A percentile compares a stretch with the other conserved stretches of the same genome.
Evolutionary conservation across 2,329 filamentous ascomycete species (phyloP).

Genomic region (Sphaerulina populicola): DNA sequence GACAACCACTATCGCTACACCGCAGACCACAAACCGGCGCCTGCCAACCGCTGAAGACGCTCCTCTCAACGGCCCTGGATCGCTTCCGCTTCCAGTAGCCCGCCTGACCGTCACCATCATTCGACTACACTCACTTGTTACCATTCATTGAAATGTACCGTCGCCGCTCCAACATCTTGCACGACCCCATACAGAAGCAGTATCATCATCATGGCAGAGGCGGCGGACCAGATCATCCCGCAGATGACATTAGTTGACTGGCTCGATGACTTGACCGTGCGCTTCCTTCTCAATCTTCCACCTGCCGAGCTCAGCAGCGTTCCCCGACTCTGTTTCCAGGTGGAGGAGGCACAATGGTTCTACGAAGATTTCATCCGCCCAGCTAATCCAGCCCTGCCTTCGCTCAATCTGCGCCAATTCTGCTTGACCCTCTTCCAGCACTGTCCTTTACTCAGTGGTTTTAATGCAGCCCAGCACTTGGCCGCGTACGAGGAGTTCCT

Average conservation of each 20-base stretch:
- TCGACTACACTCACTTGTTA: not conserved
- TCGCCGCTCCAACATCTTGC: conserved; percentile 23
- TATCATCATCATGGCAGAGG: conserved; percentile 59
- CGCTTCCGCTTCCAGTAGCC: not conserved
- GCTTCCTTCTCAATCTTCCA: conserved; percentile 96
- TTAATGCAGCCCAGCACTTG: conserved; percentile 67
- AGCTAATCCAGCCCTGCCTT: conserved; percentile 64
- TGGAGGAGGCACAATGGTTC: conserved; percentile 99
- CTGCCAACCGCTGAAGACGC: conserved; percentile 1
- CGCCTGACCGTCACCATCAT: not conserved
- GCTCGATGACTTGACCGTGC: conserved; percentile 95
- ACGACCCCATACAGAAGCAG: conserved; percentile 38
- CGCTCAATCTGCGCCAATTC: conserved; percentile 75
- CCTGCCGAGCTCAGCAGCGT: conserved; percentile 82
- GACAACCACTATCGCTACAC: conserved; percentile 2
- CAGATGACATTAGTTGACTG: conserved; percentile 88
- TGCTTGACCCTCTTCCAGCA: conserved; percentile 87
- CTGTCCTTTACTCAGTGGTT: conserved; percentile 77
- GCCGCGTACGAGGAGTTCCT: conserved; percentile 86
- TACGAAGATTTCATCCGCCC: conserved; percentile 99
- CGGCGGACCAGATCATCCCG: conserved; percentile 38
- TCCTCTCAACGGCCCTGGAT: conserved; percentile 6
- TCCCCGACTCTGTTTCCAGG: conserved; percentile 93
- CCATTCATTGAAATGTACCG: conserved; percentile 16
- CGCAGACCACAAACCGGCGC: not conserved